Evolutionary conservation across 169 alveolate species (phyloP), one percentile per base, ranked within the genome.

Genomic region (Plasmodium gaboni): DNA sequence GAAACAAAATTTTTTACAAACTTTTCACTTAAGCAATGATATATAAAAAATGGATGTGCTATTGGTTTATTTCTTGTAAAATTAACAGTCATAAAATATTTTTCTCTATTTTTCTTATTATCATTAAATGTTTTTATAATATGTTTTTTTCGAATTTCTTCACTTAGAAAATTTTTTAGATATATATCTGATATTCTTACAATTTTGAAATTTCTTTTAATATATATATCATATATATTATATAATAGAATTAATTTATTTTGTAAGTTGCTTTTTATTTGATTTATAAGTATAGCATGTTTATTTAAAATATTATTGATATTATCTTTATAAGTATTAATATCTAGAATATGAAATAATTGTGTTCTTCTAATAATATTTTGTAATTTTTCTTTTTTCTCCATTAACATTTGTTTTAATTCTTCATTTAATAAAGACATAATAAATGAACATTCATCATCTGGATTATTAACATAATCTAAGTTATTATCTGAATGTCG

Each of bases 1-100:
- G 73, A 44, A 12, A 86, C 64, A 86, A 86, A 86, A 51, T 86
- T 51, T 61, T 60, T 38, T 4, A 86, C 74, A 61, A 70, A 86
- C 28, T 69, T 60, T 17, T 69, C 86, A 50, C 92, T 51, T 53
- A 86, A 48, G 70, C 92, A 86, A 46, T 24, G 61, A 32, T 86
- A 61, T 44, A 71, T 86, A 60, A 86, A 86, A 53, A 86, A 86
- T 2, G 92, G 92, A 59, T 86, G 86, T n/a, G 19, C 61, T n/a
- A 86, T 86, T 70, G 92, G 92, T 59, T 72, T 70, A 24, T 86
- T 86, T 48, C 92, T 61, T 13, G 92, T 86, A 72, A 86, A 86
- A 86, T 86, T 60, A 15, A 86, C 44, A 38, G 68, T 44, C 22
- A 17, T 83, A 53, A 83, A 83, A 83, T 68, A 83, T 83, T 83